phyloP scores from a whole-genome alignment of 2,329 filamentous ascomycete genomes.

The Myriosclerotinia scirpicola region DNA sequence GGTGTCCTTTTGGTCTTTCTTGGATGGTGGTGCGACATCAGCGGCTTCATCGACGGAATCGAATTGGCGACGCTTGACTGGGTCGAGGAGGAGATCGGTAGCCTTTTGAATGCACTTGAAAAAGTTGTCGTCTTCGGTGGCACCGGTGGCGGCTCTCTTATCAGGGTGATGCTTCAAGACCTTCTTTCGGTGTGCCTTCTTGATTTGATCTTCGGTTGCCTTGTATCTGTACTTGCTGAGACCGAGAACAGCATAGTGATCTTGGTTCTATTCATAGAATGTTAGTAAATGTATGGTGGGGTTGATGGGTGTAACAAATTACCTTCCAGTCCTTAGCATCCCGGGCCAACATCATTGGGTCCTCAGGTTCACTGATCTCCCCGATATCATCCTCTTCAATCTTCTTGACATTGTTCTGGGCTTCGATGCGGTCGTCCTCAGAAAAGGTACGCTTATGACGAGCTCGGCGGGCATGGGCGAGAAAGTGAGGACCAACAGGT shows the following conservation, averaged over 20 bases:
- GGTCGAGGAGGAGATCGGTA: slow-evolving; percentile 89
- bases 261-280: slow-evolving; percentile 65
- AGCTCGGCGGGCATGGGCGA: slow-evolving; percentile 93
- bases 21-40: slow-evolving; percentile 86
- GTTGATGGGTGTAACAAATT: slow-evolving; percentile 36
- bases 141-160: slow-evolving; percentile 92
- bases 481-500: slow-evolving; percentile 95
- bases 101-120: slow-evolving; percentile 99
- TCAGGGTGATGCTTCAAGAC: slow-evolving; percentile 98
- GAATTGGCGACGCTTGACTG: slow-evolving; percentile 88
- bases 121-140: slow-evolving; percentile 91
- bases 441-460: slow-evolving; percentile 97
- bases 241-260: slow-evolving; percentile 96
- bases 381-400: slow-evolving; percentile 86
- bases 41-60: slow-evolving; percentile 95
- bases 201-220: slow-evolving; percentile 97
- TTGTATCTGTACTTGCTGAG: slow-evolving; percentile 88
- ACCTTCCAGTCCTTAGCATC: slow-evolving; percentile 99
- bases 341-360: slow-evolving; percentile 84
- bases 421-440: slow-evolving; percentile 97
- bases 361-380: slow-evolving; percentile 92
- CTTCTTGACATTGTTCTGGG: slow-evolving; percentile 92
- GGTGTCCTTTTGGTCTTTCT: slow-evolving; percentile 83
- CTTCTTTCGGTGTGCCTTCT: slow-evolving; percentile 98
- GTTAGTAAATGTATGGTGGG: slow-evolving; percentile 26